Conservation (phyloP, 805 yeast species). For the Saccharomycopsis guyanensis region DNA sequence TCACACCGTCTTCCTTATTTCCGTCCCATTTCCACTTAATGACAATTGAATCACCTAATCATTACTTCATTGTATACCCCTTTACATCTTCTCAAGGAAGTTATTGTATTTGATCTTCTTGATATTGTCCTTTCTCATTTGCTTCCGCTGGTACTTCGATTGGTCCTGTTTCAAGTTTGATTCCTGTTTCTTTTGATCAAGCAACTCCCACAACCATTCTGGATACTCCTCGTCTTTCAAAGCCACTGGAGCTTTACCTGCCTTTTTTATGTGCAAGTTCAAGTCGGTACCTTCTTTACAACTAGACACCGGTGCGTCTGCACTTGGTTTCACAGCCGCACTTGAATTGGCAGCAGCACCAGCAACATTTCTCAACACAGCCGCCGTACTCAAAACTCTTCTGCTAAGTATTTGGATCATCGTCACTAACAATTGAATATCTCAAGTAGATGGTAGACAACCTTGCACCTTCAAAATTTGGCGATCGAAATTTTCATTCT, state of each 20-base stretch:
- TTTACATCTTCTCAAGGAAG: slow-evolving; percentile 54
- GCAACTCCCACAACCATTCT: slow-evolving; percentile 84
- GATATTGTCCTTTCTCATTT: slow-evolving; percentile 61
- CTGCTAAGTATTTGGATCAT: slow-evolving; percentile 2
- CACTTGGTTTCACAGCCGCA: background rate
- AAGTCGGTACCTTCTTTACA: slow-evolving; percentile 68
- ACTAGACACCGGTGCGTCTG: slow-evolving; percentile 31
- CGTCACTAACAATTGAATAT: too few species aligned
- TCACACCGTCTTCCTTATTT: too few species aligned
- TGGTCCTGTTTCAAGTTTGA: slow-evolving; percentile 52
- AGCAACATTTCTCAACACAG: background rate
- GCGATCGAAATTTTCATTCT: too few species aligned
- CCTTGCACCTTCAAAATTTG: too few species aligned
- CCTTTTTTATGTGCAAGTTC: slow-evolving; percentile 65
- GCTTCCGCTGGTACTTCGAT: slow-evolving; percentile 59
- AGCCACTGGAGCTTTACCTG: slow-evolving; percentile 85
- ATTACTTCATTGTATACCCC: too few species aligned
- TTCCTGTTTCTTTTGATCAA: slow-evolving; percentile 49
- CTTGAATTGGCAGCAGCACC: slow-evolving; percentile 1
- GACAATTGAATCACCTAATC: too few species aligned
- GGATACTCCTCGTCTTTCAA: slow-evolving; percentile 86
- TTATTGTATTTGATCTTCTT: slow-evolving; percentile 68
- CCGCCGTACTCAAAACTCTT: background rate
- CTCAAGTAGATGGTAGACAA: too few species aligned
- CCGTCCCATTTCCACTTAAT: too few species aligned